These are phyloP conservation scores for Acrocalymma vagum DNA, from an alignment of 2,329 filamentous ascomycete species.

Conservation along the genomic window DNA sequence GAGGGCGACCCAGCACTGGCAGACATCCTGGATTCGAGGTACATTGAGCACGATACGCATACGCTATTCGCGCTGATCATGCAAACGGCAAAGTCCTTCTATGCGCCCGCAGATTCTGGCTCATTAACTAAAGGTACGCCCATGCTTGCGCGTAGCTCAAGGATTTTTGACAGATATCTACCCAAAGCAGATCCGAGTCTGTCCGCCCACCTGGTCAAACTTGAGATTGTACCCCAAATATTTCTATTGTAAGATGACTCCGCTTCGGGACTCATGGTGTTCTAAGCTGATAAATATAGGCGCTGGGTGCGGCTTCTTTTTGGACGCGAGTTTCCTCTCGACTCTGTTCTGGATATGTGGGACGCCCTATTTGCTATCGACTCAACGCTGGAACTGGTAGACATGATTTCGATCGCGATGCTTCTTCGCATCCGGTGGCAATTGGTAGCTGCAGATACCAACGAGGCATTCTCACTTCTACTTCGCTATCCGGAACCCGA, in stretches of 20 bases:
- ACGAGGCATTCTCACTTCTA: constrained; percentile 80
- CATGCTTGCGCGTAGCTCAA: constrained; percentile 85
- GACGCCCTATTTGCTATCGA: constrained; percentile 91
- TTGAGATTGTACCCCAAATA: constrained; percentile 95
- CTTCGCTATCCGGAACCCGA: constrained; percentile 79
- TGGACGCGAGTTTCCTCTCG: constrained; percentile 90
- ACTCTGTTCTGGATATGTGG: constrained; percentile 86
- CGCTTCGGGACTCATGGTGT: neutral
- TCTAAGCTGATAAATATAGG: constrained; percentile 54
- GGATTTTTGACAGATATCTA: constrained; percentile 85
- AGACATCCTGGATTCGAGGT: constrained; percentile 72
- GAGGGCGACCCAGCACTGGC: constrained; percentile 38
- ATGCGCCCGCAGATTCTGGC: constrained; percentile 68
- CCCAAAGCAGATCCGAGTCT: constrained; percentile 84
- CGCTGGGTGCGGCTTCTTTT: constrained; percentile 95
- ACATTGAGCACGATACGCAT: constrained; percentile 91
- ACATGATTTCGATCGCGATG: constrained; percentile 94
- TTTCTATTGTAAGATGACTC: constrained; percentile 81
- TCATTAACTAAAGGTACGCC: constrained; percentile 60
- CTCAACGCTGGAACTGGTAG: constrained; percentile 79
- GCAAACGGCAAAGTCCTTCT: constrained; percentile 86
- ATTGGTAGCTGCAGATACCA: constrained; percentile 86
- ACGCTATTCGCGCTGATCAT: constrained; percentile 86
- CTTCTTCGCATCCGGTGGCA: constrained; percentile 90
- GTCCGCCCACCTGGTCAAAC: constrained; percentile 77